Conservation (phyloP, 352 stramenopile species). For the Phytophthora pinifolia region DNA sequence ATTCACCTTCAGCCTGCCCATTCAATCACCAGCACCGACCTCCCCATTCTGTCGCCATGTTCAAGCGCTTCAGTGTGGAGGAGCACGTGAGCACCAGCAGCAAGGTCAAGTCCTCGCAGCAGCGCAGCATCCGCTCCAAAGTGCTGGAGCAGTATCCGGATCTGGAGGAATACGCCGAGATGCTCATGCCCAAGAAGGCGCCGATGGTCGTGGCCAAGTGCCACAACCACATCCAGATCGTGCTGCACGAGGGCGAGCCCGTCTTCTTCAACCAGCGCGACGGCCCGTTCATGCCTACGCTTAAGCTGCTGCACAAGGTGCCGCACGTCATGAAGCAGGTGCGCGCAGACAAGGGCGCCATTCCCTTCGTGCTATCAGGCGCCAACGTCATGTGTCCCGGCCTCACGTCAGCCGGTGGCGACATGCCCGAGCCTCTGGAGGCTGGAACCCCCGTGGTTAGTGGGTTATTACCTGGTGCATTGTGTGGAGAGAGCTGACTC, state of each 20-base stretch:
- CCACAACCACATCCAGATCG: constrained; percentile 90
- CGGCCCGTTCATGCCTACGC: constrained; percentile 96
- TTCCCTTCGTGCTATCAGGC: constrained; percentile 97
- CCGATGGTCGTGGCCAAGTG: constrained; percentile 92
- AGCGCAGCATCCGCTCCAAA: constrained; percentile 94
- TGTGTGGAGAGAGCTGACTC: constrained; percentile 5
- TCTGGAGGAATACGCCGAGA: constrained; percentile 87
- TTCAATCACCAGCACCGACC: too few species aligned
- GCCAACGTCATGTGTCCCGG: constrained; percentile 99
- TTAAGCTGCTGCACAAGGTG: constrained; percentile 95
- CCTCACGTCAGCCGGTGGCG: constrained; percentile 93
- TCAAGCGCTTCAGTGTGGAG: constrained; percentile 94
- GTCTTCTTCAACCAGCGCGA: constrained; percentile 97
- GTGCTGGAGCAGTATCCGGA: constrained; percentile 94
- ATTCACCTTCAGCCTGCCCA: too few species aligned
- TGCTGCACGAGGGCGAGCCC: constrained; percentile 89
- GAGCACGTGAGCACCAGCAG: constrained; percentile 95
- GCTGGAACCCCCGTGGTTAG: constrained; percentile 85
- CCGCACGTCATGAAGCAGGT: constrained; percentile 93
- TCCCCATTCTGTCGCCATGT: constrained; percentile 67
- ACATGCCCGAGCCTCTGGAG: constrained; percentile 90
- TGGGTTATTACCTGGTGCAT: background rate
- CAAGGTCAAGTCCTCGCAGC: constrained; percentile 97
- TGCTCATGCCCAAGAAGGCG: constrained; percentile 94
- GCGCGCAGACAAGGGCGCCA: constrained; percentile 96